Conservation (phyloP, 2,329 filamentous ascomycete genomes). For the Fusarium sp. region DNA sequence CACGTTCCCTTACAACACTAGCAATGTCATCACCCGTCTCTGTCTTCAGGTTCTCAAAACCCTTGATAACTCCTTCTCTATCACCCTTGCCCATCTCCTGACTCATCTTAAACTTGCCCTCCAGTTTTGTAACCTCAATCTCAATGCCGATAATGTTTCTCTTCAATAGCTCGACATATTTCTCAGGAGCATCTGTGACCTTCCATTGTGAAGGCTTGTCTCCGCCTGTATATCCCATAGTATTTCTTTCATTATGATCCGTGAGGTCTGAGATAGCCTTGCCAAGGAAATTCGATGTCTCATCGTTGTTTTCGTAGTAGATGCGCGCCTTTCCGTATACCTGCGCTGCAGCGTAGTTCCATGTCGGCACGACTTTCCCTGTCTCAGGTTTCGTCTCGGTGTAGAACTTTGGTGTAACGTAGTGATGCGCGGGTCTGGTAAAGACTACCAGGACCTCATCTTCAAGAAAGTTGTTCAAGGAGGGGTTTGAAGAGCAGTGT, state of each 20-base stretch:
- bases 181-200: conserved; percentile 69
- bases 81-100: conserved; percentile 70
- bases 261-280: conserved; percentile 68
- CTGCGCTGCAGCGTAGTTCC: conserved; percentile 78
- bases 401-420: conserved; percentile 79
- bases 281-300: conserved; percentile 62
- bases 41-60: conserved; percentile 61
- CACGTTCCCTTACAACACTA: conserved; percentile 46
- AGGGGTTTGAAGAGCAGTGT: conserved; percentile 36
- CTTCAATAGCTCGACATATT: conserved; percentile 69
- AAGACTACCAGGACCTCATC: conserved; percentile 77
- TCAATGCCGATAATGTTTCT: conserved; percentile 74
- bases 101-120: conserved; percentile 77
- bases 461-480: conserved; percentile 50
- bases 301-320: conserved; percentile 63
- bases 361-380: conserved; percentile 79
- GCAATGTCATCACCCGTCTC: conserved; percentile 52
- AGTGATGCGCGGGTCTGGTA: conserved; percentile 70
- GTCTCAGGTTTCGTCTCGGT: conserved; percentile 73
- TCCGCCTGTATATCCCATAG: conserved; percentile 68
- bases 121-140: conserved; percentile 67
- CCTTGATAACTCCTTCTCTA: conserved; percentile 68
- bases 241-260: conserved; percentile 62
- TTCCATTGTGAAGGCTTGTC: conserved; percentile 62
- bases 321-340: conserved; percentile 72